phyloP scores from a whole-genome alignment of 2,329 filamentous ascomycete species.

The Neobulgaria alba region DNA sequence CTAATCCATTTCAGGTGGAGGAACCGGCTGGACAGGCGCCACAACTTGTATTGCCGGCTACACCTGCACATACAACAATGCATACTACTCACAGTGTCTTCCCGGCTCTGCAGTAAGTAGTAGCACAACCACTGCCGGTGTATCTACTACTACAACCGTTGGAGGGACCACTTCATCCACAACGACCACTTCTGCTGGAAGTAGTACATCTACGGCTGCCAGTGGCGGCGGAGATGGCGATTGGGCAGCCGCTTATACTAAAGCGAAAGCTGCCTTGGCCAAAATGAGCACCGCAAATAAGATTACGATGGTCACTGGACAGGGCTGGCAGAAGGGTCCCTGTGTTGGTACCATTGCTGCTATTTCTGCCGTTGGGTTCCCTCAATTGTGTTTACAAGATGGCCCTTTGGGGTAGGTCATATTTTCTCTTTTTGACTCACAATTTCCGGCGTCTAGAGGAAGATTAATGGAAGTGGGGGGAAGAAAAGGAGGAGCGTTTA shows the following conservation, averaged over 20 bases:
- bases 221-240: slow-evolving; percentile 14
- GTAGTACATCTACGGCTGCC: slow-evolving; percentile 10
- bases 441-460: not conserved
- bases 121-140: not conserved
- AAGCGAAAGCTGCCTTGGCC: slow-evolving; percentile 57
- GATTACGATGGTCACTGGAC: slow-evolving; percentile 68
- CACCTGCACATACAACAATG: slow-evolving; percentile 17
- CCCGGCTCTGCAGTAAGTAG: slow-evolving; percentile 10
- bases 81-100: slow-evolving; percentile 26
- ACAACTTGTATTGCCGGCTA: slow-evolving; percentile 26
- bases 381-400: slow-evolving; percentile 70
- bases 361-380: slow-evolving; percentile 54
- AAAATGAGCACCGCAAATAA: slow-evolving; percentile 69
- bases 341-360: slow-evolving; percentile 57
- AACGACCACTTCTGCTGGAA: slow-evolving; percentile 8
- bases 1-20: slow-evolving; percentile 20
- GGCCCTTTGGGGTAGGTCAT: slow-evolving; percentile 55
- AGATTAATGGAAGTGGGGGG: not conserved
- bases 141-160: not conserved
- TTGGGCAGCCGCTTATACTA: slow-evolving; percentile 63
- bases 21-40: slow-evolving; percentile 19
- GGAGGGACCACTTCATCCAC: not conserved
- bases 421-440: not conserved
- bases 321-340: slow-evolving; percentile 64
- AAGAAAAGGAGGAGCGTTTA: not conserved